A percentile compares a stretch with the other conserved stretches of the same genome.
Evolutionary conservation across 2,329 filamentous ascomycete genomes (phyloP).

Genomic region (Aspergillus tubingensis): DNA sequence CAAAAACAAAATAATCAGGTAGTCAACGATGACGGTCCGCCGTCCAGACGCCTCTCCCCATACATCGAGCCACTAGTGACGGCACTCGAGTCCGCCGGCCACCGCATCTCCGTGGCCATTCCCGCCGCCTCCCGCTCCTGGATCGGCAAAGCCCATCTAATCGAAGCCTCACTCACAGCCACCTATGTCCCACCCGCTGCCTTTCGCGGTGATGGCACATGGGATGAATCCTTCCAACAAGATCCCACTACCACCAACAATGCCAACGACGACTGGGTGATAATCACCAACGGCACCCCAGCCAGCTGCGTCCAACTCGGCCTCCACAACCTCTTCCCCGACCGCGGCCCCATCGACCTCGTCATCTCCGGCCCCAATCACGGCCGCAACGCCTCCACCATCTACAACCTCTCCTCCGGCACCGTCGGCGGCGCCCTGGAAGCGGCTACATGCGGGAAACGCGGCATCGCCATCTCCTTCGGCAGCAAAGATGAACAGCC

Average conservation of each 20-base stretch:
- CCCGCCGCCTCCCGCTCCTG: constrained; percentile 86
- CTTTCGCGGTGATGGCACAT: constrained; percentile 55
- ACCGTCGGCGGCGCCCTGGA: constrained; percentile 76
- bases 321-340: constrained; percentile 71
- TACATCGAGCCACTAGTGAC: constrained; percentile 72
- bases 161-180: constrained; percentile 78
- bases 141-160: constrained; percentile 95
- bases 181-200: constrained; percentile 70
- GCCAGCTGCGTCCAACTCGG: constrained; percentile 77
- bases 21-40: constrained; percentile 74
- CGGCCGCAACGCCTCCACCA: constrained; percentile 74
- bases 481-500: constrained; percentile 81
- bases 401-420: constrained; percentile 73
- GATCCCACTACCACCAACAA: neutral
- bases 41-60: constrained; percentile 69
- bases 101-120: constrained; percentile 82
- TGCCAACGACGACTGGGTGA: constrained; percentile 64
- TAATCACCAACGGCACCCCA: constrained; percentile 74
- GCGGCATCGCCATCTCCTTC: constrained; percentile 77
- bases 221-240: constrained; percentile 48
- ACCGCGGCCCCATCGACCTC: constrained; percentile 68
- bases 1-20: constrained; percentile 26
- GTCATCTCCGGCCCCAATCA: constrained; percentile 78
- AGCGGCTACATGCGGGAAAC: constrained; percentile 67
- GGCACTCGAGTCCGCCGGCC: constrained; percentile 69